Conservation (phyloP, 306 rosid genomes). For the Casuarina cunninghamiana region DNA sequence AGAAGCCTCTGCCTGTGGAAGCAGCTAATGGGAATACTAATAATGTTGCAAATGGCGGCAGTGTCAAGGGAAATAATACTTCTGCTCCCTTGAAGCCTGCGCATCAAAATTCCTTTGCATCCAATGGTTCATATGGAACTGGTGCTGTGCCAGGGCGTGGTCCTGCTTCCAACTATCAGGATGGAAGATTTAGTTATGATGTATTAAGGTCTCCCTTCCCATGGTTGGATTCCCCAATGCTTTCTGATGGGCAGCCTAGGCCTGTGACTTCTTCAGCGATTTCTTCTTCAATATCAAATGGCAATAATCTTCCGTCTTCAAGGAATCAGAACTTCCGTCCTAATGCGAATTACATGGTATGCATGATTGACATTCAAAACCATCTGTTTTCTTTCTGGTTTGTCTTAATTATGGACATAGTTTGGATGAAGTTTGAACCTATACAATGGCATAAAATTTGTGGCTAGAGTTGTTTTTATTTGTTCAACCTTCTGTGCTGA, state of each 20-base stretch:
- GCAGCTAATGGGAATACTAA: slow-evolving; percentile 63
- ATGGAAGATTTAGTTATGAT: slow-evolving; percentile 73
- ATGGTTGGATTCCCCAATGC: slow-evolving; percentile 68
- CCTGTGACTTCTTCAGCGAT: slow-evolving; percentile 55
- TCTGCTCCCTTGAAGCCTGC: slow-evolving; percentile 39
- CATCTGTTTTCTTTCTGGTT: background rate
- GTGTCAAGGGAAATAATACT: slow-evolving; percentile 54
- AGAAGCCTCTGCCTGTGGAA: slow-evolving; percentile 67
- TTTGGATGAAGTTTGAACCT: background rate
- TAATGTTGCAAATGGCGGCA: slow-evolving; percentile 48
- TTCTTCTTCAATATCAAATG: slow-evolving; percentile 55
- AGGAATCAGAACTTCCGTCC: slow-evolving; percentile 83
- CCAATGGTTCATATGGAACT: slow-evolving; percentile 48
- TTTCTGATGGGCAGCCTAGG: slow-evolving; percentile 88
- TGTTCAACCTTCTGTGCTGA: background rate
- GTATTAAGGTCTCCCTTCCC: slow-evolving; percentile 58
- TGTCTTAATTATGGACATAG: background rate
- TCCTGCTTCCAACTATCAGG: slow-evolving; percentile 81
- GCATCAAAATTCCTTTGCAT: slow-evolving; percentile 39
- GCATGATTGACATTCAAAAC: background rate
- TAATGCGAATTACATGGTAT: slow-evolving; percentile 74
- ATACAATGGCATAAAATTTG: background rate
- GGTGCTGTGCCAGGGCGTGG: slow-evolving; percentile 58
- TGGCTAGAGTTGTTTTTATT: background rate
- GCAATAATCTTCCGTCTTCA: slow-evolving; percentile 44